Conservation (phyloP, 441 rosid species). For the Melastoma candidum region DNA sequence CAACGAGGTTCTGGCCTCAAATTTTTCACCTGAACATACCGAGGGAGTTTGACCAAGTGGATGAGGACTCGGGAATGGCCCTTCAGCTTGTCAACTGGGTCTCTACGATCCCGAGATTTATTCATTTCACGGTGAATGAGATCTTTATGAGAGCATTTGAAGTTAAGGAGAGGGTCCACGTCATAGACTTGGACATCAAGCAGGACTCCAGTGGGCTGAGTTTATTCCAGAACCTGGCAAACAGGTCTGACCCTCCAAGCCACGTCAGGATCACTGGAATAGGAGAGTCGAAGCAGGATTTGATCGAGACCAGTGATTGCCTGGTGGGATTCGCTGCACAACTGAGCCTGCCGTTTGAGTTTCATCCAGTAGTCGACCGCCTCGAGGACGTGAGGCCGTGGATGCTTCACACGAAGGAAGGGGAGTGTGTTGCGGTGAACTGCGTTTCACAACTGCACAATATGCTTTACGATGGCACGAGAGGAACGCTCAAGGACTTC, state of each 20-base stretch:
- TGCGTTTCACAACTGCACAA: constrained; percentile 80
- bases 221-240: constrained; percentile 84
- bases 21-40: constrained; percentile 75
- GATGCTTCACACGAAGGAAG: constrained; percentile 98
- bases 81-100: constrained; percentile 81
- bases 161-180: constrained; percentile 85
- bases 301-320: constrained; percentile 83
- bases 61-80: constrained; percentile 64
- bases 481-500: constrained; percentile 66
- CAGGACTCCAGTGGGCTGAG: constrained; percentile 97
- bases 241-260: constrained; percentile 60
- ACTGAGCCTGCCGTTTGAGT: constrained; percentile 74
- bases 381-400: constrained; percentile 92
- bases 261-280: constrained; percentile 82
- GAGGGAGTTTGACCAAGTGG: constrained; percentile 59
- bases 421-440: constrained; percentile 71
- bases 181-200: constrained; percentile 90
- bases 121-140: constrained; percentile 88
- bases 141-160: constrained; percentile 77
- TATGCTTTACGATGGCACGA: constrained; percentile 55
- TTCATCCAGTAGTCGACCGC: constrained; percentile 90
- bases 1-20: constrained; percentile 81
- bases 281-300: constrained; percentile 85
- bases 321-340: constrained; percentile 76
- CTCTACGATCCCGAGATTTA: constrained; percentile 75